phyloP scores from a whole-genome alignment of 2,329 filamentous ascomycete genomes.

The Trichoderma pleuroti region DNA sequence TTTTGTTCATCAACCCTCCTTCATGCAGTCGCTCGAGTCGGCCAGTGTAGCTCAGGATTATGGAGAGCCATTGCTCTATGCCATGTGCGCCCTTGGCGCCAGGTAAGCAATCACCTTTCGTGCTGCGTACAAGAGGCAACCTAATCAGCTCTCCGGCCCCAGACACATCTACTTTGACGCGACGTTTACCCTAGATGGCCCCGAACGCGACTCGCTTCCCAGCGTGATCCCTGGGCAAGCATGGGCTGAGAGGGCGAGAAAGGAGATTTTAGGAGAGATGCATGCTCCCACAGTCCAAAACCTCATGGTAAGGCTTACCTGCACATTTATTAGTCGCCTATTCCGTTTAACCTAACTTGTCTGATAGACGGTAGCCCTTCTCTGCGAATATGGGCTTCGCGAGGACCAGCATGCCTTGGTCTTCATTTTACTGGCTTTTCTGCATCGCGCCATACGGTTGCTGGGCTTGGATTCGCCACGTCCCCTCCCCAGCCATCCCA shows the following conservation, averaged over 20 bases:
- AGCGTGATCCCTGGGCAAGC: constrained; percentile 20
- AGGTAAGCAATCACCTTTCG: constrained; percentile 19
- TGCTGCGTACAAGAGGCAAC: neutral
- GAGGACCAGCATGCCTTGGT: constrained; percentile 25
- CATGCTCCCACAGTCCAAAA: constrained; percentile 23
- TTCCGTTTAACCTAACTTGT: neutral
- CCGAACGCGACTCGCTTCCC: constrained; percentile 1
- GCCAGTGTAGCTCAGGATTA: constrained; percentile 24
- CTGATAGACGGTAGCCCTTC: constrained; percentile 22
- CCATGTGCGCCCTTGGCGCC: constrained; percentile 27
- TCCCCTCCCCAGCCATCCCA: constrained; percentile 3
- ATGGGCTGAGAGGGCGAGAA: constrained; percentile 24
- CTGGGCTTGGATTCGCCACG: constrained; percentile 22
- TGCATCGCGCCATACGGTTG: constrained; percentile 25
- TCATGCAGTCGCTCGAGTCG: constrained; percentile 26
- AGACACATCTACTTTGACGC: constrained; percentile 23
- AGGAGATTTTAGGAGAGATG: constrained; percentile 21
- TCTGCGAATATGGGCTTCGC: constrained; percentile 26
- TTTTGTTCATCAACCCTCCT: constrained; percentile 27
- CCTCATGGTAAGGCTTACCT: constrained; percentile 23
- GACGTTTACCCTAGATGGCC: neutral
- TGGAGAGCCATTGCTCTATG: constrained; percentile 25
- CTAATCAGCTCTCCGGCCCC: neutral
- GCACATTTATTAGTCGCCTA: neutral
- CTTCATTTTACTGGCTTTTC: constrained; percentile 24